Evolutionary conservation across 2,329 filamentous ascomycete genomes (phyloP).

Genomic region (Periconia digitata): DNA sequence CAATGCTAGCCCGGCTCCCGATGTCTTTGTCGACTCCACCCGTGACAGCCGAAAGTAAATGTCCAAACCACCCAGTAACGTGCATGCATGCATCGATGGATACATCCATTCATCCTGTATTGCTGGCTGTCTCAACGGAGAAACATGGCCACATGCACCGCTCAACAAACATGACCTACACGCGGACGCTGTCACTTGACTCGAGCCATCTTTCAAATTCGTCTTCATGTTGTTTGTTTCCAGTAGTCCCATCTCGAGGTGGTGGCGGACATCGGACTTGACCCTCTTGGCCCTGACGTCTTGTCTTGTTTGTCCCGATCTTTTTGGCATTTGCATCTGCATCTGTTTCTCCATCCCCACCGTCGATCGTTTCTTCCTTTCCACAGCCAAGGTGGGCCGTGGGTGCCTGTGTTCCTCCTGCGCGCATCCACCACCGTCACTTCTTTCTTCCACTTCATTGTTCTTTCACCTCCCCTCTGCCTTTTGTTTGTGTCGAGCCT

Average conservation of each 20-base stretch:
- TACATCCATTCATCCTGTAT: no score
- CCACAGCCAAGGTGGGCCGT: neutral
- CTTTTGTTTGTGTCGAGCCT: constrained; percentile 1
- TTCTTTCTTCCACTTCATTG: neutral
- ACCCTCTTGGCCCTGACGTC: neutral
- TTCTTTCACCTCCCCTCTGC: neutral
- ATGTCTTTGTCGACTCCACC: no score
- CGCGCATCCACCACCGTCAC: constrained; percentile 2
- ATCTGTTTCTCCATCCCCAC: neutral
- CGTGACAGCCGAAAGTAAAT: no score
- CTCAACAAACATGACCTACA: no score
- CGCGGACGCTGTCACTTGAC: neutral
- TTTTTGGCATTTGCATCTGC: neutral
- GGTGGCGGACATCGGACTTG: neutral
- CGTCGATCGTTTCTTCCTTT: neutral
- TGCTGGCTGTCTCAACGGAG: no score
- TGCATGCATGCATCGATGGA: no score
- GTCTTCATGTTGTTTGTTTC: no score
- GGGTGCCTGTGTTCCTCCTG: neutral
- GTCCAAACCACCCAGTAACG: no score
- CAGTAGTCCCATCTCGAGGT: no score
- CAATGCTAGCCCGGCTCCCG: neutral
- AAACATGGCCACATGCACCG: no score
- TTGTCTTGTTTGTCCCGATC: neutral
- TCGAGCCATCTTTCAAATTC: no score